phyloP scores from a whole-genome alignment of 805 yeast genomes.

The Osmozyma mogii region DNA sequence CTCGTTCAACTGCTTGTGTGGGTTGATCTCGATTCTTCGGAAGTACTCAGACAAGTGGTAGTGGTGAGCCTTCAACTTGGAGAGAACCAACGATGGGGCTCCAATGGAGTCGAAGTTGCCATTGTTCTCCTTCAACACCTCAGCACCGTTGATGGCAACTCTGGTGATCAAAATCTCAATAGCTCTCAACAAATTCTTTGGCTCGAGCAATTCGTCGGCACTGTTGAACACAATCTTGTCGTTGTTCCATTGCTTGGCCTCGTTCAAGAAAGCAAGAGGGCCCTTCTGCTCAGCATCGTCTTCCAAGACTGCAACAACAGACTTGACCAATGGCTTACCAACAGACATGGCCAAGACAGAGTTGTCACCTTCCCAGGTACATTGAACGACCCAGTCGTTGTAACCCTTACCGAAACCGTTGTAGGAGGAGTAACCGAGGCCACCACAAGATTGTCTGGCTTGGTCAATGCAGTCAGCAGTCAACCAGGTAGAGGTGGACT shows the following conservation, averaged over 20 bases:
- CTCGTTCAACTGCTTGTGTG: slow-evolving; percentile 7
- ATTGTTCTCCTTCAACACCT: slow-evolving; percentile 10
- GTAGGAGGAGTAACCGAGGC: slow-evolving; percentile 16
- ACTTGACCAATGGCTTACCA: slow-evolving; percentile 14
- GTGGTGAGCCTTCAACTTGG: slow-evolving; percentile 16
- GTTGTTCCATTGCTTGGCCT: slow-evolving; percentile 10
- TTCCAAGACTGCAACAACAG: slow-evolving; percentile 10
- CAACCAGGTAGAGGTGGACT: slow-evolving; percentile 16
- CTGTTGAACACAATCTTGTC: slow-evolving; percentile 7
- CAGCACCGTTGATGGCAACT: slow-evolving; percentile 12
- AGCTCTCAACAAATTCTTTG: slow-evolving; percentile 10
- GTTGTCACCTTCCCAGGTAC: slow-evolving; percentile 18
- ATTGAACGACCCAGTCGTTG: slow-evolving; percentile 17
- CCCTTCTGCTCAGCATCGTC: slow-evolving; percentile 10
- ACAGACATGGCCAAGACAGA: slow-evolving; percentile 16
- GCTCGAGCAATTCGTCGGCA: slow-evolving; percentile 8
- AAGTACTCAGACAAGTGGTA: slow-evolving; percentile 11
- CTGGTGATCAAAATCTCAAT: slow-evolving; percentile 13
- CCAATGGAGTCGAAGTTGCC: slow-evolving; percentile 14
- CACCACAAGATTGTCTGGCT: slow-evolving; percentile 15
- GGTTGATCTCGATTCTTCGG: slow-evolving; percentile 6
- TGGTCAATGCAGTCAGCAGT: slow-evolving; percentile 16
- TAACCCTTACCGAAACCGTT: slow-evolving; percentile 14
- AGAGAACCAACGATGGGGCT: slow-evolving; percentile 12
- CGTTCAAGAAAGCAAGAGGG: slow-evolving; percentile 12